phyloP scores from a whole-genome alignment of 192 early-diverging fungal genomes.

The Endogone sp. region DNA sequence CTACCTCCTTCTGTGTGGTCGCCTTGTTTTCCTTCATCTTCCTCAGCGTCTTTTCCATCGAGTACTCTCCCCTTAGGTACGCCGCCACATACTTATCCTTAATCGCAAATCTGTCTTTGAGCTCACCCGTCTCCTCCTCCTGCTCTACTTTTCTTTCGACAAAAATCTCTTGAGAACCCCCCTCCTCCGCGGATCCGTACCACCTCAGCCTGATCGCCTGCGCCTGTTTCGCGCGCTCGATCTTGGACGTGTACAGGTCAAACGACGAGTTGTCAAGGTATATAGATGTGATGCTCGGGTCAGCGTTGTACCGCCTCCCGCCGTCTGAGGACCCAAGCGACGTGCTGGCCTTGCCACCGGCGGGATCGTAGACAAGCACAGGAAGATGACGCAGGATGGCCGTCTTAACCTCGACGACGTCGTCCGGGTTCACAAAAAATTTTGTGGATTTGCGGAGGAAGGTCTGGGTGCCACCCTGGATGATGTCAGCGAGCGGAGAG shows the following conservation, averaged over 20 bases:
- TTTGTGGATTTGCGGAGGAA: slow-evolving; percentile 87
- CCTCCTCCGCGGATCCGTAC: slow-evolving; percentile 67
- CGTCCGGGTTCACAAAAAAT: slow-evolving; percentile 97
- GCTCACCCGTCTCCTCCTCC: slow-evolving; percentile 78
- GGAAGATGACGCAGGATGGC: slow-evolving; percentile 89
- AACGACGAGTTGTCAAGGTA: slow-evolving; percentile 93
- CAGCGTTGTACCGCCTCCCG: slow-evolving; percentile 23
- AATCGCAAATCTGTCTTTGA: slow-evolving; percentile 88
- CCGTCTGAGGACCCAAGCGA: neutral
- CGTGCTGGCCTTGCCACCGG: slow-evolving; percentile 50
- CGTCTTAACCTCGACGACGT: slow-evolving; percentile 93
- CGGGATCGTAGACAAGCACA: slow-evolving; percentile 84
- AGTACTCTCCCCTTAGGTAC: slow-evolving; percentile 72
- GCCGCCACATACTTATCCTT: slow-evolving; percentile 88
- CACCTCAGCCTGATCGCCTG: slow-evolving; percentile 90
- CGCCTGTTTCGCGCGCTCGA: slow-evolving; percentile 90
- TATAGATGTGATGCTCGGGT: slow-evolving; percentile 87
- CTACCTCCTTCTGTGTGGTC: slow-evolving; percentile 71
- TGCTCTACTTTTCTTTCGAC: slow-evolving; percentile 35
- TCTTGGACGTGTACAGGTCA: slow-evolving; percentile 84
- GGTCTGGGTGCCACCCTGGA: slow-evolving; percentile 22
- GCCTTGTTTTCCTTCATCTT: slow-evolving; percentile 70
- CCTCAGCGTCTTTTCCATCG: slow-evolving; percentile 67
- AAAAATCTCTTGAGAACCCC: slow-evolving; percentile 18
- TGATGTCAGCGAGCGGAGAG: neutral